These are phyloP conservation scores for Leccinum pseudoinsigne DNA, from an alignment of 1,284 basidiomycete species.

Conservation along the genomic window DNA sequence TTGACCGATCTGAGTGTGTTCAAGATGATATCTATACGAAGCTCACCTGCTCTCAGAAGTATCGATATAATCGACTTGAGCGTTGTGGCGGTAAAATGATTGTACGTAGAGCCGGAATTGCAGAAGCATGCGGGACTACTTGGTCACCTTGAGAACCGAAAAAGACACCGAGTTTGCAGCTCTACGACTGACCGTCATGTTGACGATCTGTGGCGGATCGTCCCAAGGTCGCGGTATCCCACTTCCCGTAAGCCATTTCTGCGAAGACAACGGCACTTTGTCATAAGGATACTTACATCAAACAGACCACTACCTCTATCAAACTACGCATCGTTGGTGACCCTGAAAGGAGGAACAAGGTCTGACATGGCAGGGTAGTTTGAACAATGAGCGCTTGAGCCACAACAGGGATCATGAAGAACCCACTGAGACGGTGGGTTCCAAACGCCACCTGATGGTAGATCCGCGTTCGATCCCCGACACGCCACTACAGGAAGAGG, in stretches of 20 bases:
- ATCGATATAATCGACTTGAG: background rate
- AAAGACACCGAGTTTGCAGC: conserved; percentile 1
- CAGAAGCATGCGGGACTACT: background rate
- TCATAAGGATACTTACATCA: background rate
- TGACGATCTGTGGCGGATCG: conserved; percentile 24
- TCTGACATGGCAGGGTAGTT: background rate
- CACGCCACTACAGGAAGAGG: conserved; percentile 18
- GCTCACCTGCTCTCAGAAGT: background rate
- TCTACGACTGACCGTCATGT: background rate
- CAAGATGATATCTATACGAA: background rate
- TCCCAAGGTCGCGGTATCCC: conserved; percentile 3
- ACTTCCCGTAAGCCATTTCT: background rate
- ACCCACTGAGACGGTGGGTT: conserved; percentile 16
- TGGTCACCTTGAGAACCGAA: background rate
- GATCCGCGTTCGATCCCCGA: conserved; percentile 6
- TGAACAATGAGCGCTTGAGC: conserved; percentile 1
- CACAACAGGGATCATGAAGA: conserved; percentile 18
- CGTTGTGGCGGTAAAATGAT: background rate
- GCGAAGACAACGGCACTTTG: background rate
- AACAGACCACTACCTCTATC: background rate
- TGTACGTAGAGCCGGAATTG: background rate
- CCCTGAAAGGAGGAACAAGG: background rate
- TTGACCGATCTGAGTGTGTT: background rate
- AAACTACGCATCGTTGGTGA: conserved; percentile 4
- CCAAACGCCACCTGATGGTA: conserved; percentile 18